Evolutionary conservation across 495 filamentous ascomycete genomes (phyloP), one percentile per base, ranked within the genome.

Genomic region (Letharia lupina): DNA sequence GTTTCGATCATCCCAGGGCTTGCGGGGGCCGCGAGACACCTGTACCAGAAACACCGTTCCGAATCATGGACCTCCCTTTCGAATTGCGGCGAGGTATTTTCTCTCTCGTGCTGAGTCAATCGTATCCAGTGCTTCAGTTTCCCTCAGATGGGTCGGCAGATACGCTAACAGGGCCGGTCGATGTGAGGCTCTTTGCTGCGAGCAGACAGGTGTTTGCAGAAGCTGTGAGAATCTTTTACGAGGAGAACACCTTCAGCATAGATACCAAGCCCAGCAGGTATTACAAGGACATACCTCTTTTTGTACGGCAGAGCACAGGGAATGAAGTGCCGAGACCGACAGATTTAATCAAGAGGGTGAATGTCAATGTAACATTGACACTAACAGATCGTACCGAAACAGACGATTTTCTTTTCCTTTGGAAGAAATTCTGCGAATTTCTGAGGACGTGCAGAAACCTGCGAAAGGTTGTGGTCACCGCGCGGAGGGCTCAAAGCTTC

Each of bases 121-220:
- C 45, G 35, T 15, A 33, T 45, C n/a, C 37, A 3, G 20, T 60
- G 18, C 41, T 45, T 37, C 48, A 63, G 28, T 50, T 35, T 59
- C 56, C 57, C 31, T 50, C 50, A 13, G 60, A 67, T 13, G 23
- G 39, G 6, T 58, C 65, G 13, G 54, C 65, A 33, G 60, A 40
- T 45, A 47, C 13, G 18, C 1, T 40, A 6, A 15, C 42, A 0
- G 65, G 61, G 4, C 48, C 65, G 13, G 37, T 67, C 28, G 65
- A 67, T n/a, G 48, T 58, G 58, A 60, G 65, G 10, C 16, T 63
- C 40, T 67, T 67, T 42, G 50, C 50, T 3, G 60, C 63, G 18
- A 57, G 65, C 28, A 63, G 56, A 61, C 33, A 39, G 39, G 15
- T 67, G 0, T 44, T 58, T 23, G 37, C 15, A 41, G 65, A 67